Evolutionary conservation across 345 rosid genomes (phyloP), one percentile per base, ranked within the genome.

Genomic region (Euphorbia pulcherrima): DNA sequence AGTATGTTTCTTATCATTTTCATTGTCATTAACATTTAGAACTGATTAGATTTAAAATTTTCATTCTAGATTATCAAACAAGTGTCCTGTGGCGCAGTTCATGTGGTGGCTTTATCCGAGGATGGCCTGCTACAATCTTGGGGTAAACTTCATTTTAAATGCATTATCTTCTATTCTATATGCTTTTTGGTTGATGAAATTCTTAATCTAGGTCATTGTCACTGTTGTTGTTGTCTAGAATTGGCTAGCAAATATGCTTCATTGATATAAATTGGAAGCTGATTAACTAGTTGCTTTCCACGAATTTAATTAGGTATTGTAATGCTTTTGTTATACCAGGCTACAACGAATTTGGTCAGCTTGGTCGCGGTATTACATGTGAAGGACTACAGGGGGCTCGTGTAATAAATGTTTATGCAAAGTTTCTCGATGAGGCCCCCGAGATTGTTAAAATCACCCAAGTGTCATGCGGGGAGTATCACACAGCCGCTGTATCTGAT

Each of bases 391-490:
- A 92, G 73, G 79, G 88, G 72, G 87, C 92, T 77, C 89, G 84
- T 67, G 75, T 85, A 59, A 83, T 94, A 74, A 82, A 72, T 78
- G 86, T 88, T 66, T 94, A 83, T 79, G 97, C 96, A 1, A 94
- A 79, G 68, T 88, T 83, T 82, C 97, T 91, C 64, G 99, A 92
- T 62, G 97, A 94, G 81, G 90, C 99, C 68, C 96, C 97, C 21
- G 99, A 89, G 78, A 87, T 79, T 35, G 93, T 89, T 86, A 89
- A 92, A 93, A 85, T 94, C 66, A 72, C 71, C 74, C 89, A 79
- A 76, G 85, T 94, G 71, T 89, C 97, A 75, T 94, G 97, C 48
- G 99, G 99, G 64, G 97, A 94, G 86, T 86, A 92, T 84, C 97
- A 94, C 81, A 77, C 96, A 39, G 97, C 97, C 21, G 97, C 92